A percentile compares a stretch with the other conserved stretches of the same genome.
These are phyloP conservation scores for Camelina hispida DNA, from an alignment of 345 rosid species.

Conservation along the genomic window DNA sequence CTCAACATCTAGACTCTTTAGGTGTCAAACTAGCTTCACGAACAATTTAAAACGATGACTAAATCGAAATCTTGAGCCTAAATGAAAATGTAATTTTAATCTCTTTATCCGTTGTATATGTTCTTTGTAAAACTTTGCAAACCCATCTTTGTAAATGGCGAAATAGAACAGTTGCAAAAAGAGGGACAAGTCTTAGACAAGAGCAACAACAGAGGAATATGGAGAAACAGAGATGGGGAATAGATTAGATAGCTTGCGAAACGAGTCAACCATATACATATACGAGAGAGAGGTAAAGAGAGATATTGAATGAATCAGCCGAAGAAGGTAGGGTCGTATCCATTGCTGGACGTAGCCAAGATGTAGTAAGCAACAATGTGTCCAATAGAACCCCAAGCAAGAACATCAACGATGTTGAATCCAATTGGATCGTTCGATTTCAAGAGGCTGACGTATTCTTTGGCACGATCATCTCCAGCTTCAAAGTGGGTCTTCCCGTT, in stretches of 20 bases:
- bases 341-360: constrained; percentile 96
- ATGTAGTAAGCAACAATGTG: constrained; percentile 97
- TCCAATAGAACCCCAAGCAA: constrained; percentile 99
- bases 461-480: too few relatives aligned
- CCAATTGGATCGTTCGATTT: constrained; percentile 97
- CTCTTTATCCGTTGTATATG: not conserved
- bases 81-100: too few relatives aligned
- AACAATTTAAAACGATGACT: too few relatives aligned
- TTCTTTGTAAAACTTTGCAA: not conserved
- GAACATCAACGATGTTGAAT: constrained; percentile 94
- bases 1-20: too few relatives aligned
- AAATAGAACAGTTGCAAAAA: constrained; percentile 10
- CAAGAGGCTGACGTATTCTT: constrained; percentile 89
- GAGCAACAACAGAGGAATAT: not conserved
- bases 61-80: not conserved
- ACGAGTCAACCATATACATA: constrained; percentile 40
- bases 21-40: too few relatives aligned
- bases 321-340: constrained; percentile 88
- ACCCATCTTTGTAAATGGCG: not conserved
- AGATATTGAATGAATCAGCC: constrained; percentile 29
- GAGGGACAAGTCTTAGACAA: constrained; percentile 15
- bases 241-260: constrained; percentile 32
- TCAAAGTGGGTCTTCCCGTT: too few relatives aligned
- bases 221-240: constrained; percentile 16
- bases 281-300: not conserved